Percentiles rank a stretch among this genome's conserved stretches.
phyloP scores from a whole-genome alignment of 306 rosid species.

The Macrotyloma uniflorum region DNA sequence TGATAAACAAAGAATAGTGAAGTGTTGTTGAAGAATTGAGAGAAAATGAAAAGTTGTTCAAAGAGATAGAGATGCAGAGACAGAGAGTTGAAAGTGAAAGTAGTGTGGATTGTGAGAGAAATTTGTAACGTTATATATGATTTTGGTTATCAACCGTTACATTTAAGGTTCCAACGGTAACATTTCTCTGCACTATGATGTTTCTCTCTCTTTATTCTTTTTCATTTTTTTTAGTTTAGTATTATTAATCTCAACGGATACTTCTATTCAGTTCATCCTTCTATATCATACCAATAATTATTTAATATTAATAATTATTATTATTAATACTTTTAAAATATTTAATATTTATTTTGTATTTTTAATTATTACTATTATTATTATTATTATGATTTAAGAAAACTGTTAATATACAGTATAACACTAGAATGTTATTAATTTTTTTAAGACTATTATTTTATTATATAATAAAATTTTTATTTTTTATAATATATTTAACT shows the following conservation, averaged over 20 bases:
- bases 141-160: slow-evolving; percentile 27
- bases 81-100: background rate
- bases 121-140: background rate
- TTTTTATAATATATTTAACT: too few species aligned
- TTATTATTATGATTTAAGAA: too few species aligned
- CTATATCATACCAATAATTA: background rate
- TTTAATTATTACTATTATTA: too few species aligned
- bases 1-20: background rate
- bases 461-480: too few species aligned
- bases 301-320: too few species aligned
- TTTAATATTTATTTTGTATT: too few species aligned
- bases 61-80: background rate
- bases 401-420: too few species aligned
- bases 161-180: slow-evolving; percentile 37
- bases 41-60: background rate
- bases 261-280: background rate
- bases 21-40: background rate
- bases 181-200: background rate
- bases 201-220: background rate
- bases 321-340: too few species aligned
- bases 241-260: slow-evolving; percentile 19
- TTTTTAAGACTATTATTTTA: too few species aligned
- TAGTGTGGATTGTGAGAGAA: background rate
- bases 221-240: background rate
- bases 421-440: too few species aligned